phyloP scores from a whole-genome alignment of 768 basidiomycete genomes.

The Mycena galopus region DNA sequence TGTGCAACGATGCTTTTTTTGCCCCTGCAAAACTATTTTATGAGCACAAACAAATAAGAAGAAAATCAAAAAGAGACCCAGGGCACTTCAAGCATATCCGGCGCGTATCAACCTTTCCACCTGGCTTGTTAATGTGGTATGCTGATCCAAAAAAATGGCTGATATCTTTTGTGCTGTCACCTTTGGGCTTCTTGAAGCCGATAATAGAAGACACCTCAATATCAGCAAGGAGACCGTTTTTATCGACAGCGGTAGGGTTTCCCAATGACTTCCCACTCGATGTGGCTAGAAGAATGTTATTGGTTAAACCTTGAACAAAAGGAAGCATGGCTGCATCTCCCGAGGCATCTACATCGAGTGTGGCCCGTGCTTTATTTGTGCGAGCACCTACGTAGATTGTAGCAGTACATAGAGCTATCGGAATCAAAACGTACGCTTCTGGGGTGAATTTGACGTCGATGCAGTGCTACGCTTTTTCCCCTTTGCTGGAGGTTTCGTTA shows the following conservation, averaged over 20 bases:
- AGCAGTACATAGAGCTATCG: not conserved
- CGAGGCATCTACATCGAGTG: not conserved
- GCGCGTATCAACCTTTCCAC: not conserved
- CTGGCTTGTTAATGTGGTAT: not conserved
- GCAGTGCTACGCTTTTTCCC: not conserved
- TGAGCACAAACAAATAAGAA: not conserved
- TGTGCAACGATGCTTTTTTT: slow-evolving; percentile 23
- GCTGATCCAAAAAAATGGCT: not conserved
- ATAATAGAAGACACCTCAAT: slow-evolving; percentile 24
- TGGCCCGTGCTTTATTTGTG: not conserved
- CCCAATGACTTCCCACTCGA: not conserved
- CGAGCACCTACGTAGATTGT: not conserved
- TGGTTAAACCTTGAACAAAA: no score
- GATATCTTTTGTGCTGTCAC: not conserved
- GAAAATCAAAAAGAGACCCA: not conserved
- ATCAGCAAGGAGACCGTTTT: slow-evolving; percentile 32
- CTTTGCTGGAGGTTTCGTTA: not conserved
- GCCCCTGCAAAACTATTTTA: not conserved
- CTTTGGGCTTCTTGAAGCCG: not conserved
- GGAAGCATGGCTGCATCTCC: not conserved
- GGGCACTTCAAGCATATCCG: not conserved
- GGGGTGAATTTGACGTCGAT: not conserved
- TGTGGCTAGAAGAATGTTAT: not conserved
- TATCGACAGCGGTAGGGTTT: slow-evolving; percentile 19
- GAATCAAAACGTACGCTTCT: not conserved